phyloP scores from a whole-genome alignment of 306 rosid species.

The Vigna reflexopilosa region DNA sequence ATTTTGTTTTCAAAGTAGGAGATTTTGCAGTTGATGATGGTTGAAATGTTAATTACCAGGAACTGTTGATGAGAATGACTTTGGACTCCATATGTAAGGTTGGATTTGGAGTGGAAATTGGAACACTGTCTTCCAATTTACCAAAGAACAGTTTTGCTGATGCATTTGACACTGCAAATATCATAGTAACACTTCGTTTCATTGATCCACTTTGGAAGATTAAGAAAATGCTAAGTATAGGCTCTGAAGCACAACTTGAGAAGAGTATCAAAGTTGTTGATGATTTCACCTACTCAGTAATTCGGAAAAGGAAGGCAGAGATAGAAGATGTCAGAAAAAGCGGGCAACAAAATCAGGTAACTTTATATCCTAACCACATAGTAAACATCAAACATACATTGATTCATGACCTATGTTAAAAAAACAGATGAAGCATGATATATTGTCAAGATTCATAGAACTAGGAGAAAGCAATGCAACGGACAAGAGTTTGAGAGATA shows the following conservation, averaged over 20 bases:
- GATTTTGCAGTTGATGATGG: constrained; percentile 5
- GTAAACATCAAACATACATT: constrained; percentile 2
- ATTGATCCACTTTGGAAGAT: constrained; percentile 87
- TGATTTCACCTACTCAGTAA: constrained; percentile 84
- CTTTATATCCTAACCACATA: not conserved
- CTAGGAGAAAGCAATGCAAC: constrained; percentile 64
- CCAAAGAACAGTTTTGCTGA: constrained; percentile 79
- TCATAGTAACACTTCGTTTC: constrained; percentile 87
- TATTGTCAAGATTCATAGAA: constrained; percentile 88
- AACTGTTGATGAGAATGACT: constrained; percentile 94
- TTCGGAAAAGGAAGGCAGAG: constrained; percentile 78
- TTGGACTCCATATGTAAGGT: constrained; percentile 92
- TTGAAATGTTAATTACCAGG: constrained; percentile 52
- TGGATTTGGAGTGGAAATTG: constrained; percentile 97
- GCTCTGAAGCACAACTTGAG: constrained; percentile 87
- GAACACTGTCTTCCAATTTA: constrained; percentile 72
- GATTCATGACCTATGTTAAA: not conserved
- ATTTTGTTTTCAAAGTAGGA: not conserved
- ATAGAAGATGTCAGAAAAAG: constrained; percentile 57
- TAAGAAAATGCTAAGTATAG: constrained; percentile 68
- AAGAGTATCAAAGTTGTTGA: constrained; percentile 76
- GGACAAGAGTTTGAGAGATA: constrained; percentile 84
- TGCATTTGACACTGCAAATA: constrained; percentile 89
- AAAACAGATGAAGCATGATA: constrained; percentile 80
- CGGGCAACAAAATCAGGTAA: constrained; percentile 62